Base-by-base conservation (phyloP, 2,329 filamentous ascomycete species). In the Bretziella fagacearum region DNA sequence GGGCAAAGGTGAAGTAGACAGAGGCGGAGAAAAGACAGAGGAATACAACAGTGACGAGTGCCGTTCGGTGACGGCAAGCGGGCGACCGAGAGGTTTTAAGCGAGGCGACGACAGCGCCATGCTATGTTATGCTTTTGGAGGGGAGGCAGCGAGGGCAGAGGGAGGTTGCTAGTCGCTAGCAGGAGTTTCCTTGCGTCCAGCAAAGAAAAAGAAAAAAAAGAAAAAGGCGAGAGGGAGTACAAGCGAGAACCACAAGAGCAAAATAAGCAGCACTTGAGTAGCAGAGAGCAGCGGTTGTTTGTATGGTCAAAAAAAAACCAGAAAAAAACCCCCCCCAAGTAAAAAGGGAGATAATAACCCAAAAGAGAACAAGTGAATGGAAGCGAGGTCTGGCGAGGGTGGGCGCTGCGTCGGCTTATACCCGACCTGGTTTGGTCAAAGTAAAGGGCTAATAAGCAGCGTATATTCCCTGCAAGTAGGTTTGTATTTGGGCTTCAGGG, bases 31-130 rank as follows among this genome's bases (percentile, higher is more conserved):
- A 22, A 40, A 10, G 15, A 27, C 17, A 36, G 36, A 23, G 6
- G 37, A 32, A 27, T 29, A 25, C 20, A 32, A 22, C 29, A 17
- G 13, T 3, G 44, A 44, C 27, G 43, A 30, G 5, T 62, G 63
- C 53, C 67, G 65, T 54, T 70, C 64, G 55, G 73, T 65, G 26
- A 73, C 68, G 54, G 73, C 59, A 61, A 68, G 66, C 37, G 71
- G 71, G 48, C 74, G 62, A 52, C 71, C 57, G 53, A 74, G 60
- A 44, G 70, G 69, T 59, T 69, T 73, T 47, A 75, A 62, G 55
- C 63, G 64, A 52, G 64, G 60, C 54, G 67, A 64, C 68, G 15
- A 70, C 70, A 56, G 23, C 49, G 49, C 36, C 48, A 37, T 33
- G n/a, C 22, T 43, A n/a, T 22, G 33, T 30, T 33, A 15, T 33